Percentiles rank a stretch among this genome's conserved stretches.
Conservation (phyloP, 768 basidiomycete genomes). For the Phaffia australis region DNA sequence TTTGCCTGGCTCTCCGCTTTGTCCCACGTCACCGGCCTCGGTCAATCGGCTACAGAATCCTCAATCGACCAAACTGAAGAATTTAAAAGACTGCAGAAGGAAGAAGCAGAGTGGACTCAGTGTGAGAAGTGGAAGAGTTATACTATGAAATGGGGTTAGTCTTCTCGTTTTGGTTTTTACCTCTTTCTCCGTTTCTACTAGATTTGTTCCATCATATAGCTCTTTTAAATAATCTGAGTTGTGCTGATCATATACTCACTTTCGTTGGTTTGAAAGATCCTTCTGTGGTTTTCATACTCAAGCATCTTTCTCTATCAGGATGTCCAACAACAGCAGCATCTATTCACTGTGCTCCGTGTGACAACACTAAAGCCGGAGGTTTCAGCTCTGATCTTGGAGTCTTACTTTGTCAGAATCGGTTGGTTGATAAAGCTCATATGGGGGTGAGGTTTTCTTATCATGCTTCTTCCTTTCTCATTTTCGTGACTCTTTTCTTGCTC, state of each 20-base stretch:
- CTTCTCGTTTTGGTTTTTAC: background rate
- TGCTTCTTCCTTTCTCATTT: background rate
- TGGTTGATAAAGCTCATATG: constrained; percentile 72
- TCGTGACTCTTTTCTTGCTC: background rate
- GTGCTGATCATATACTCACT: background rate
- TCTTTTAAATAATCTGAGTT: too few relatives aligned
- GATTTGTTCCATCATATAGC: too few relatives aligned
- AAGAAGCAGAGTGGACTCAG: constrained; percentile 10
- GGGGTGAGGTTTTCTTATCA: constrained; percentile 33
- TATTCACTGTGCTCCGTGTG: constrained; percentile 76
- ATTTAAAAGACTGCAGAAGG: background rate
- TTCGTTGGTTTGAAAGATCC: constrained; percentile 57
- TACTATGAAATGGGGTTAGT: constrained; percentile 7
- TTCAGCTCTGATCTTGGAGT: constrained; percentile 68
- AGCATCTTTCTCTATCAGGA: constrained; percentile 58
- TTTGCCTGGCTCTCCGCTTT: constrained; percentile 14
- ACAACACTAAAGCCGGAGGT: constrained; percentile 60
- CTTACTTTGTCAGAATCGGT: constrained; percentile 72
- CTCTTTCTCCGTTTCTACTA: too few relatives aligned
- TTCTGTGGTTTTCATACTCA: constrained; percentile 76
- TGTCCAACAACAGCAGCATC: constrained; percentile 41
- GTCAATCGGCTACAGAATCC: background rate
- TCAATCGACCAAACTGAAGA: background rate
- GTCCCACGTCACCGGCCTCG: constrained; percentile 7
- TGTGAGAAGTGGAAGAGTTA: constrained; percentile 10